Evolutionary conservation across 768 basidiomycete genomes (phyloP), one percentile per base, ranked within the genome.

Genomic region (Lactifluus subvellereus): DNA sequence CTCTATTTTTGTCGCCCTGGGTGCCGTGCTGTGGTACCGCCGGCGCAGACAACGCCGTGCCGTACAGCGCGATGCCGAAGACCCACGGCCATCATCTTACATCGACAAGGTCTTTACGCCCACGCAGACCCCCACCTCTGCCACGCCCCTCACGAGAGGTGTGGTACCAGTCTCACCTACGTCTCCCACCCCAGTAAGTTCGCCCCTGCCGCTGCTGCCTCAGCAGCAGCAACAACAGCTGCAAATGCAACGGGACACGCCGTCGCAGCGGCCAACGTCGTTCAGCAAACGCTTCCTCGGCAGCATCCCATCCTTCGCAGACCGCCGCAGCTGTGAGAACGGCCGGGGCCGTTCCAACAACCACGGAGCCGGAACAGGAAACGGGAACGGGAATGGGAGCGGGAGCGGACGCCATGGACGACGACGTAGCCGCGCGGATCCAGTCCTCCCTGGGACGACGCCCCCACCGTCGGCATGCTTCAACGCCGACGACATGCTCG

Each of bases 401-500:
- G 11, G 33, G 0, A n/a, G 47, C 14, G 43, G 27, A 5, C 49
- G 37, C 10, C 13, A 4, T 14, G n/a, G n/a, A 14, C 42, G 53
- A 10, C 33, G 57, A 4, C 30, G 48, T 8, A 64, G 59, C 13
- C 63, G 40, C 20, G 63, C 49, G 4, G 63, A 64, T 27, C 63
- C 63, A 0, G 63, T 64, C 1, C 30, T 64, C 0, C 63, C 63
- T 0, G 52, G 57, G 13, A 2, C 27, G 27, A 27, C 27, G 27
- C 27, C 10, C 1, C n/a, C 51, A 1, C 18, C 45, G 8, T 27
- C 10, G 3, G 11, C 18, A 6, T 3, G 10, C 33, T 64, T 64
- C 42, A 64, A 64, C 30, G 18, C 58, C 0, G 54, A 64, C 16
- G 54, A 60, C 49, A 64, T 60, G 63, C 27, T 64, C 42, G 58